phyloP scores from a whole-genome alignment of 225 moss, liverwort and hornwort genomes.

The Climacium dendroides region DNA sequence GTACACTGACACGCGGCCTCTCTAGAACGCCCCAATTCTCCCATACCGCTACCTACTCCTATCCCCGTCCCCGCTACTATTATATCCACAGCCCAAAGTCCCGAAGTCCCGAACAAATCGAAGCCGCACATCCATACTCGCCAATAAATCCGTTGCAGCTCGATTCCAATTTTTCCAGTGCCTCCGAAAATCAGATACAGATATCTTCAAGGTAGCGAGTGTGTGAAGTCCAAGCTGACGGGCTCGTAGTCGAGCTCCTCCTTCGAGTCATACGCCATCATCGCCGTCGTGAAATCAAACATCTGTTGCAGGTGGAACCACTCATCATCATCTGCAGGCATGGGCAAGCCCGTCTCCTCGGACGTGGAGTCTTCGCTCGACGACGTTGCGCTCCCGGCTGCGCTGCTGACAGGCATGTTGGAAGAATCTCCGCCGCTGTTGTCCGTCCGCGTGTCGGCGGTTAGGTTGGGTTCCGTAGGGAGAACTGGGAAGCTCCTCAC shows the following conservation, averaged over 20 bases:
- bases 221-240: not conserved
- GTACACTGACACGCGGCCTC: not conserved
- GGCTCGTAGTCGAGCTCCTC: not conserved
- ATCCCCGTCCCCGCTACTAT: not conserved
- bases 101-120: not conserved
- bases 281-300: not conserved
- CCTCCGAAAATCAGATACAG: not conserved
- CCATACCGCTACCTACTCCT: not conserved
- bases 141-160: no score
- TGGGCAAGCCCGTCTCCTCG: not conserved
- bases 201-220: not conserved
- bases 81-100: not conserved
- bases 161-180: not conserved
- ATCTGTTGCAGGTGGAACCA: not conserved
- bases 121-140: not conserved
- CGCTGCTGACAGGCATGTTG: not conserved
- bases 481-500: not conserved
- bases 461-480: not conserved
- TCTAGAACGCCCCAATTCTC: not conserved
- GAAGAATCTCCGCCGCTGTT: not conserved
- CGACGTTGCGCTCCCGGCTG: not conserved
- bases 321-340: not conserved
- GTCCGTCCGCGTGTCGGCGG: not conserved
- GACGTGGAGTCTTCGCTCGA: not conserved
- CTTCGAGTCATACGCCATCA: not conserved